Base-by-base conservation (phyloP, 2,329 filamentous ascomycete species). In the Mariannaea sp. region DNA sequence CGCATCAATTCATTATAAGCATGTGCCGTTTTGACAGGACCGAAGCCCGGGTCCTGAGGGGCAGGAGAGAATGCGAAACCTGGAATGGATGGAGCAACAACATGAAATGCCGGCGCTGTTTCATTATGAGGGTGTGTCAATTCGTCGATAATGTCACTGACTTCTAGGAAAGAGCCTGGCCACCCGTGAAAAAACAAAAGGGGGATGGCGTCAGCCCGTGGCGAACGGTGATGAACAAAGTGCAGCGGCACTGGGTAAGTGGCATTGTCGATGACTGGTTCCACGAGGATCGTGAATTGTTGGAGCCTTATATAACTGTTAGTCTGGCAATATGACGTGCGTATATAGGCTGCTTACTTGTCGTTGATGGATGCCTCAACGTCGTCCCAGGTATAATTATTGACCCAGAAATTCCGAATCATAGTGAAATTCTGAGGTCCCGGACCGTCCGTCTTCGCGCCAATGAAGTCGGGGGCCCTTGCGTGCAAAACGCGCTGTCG, bases 1-100 rank as follows among this genome's bases (percentile, higher is more conserved):
- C 35, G 33, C 60, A 62, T 62, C 7, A 62, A 35, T 13, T 40
- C 16, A 35, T 57, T 43, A 29, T 60, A 52, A 2, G 52, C 55
- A 9, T 22, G 27, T 5, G 40, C 58, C 10, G 56, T 51, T 47
- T 61, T 20, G 5, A 36, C 29, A 2, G 53, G 49, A 13, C 55
- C 53, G 5, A 61, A 29, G 6, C 55, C 56, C 3, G 55, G 19
- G 38, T 48, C 33, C 1, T 22, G 53, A 12, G 61, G 55, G 1
- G 58, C 56, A 10, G 60, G 60, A 33, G 56, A 61, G 56, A 61
- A 61, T 12, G 58, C 60, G 44, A 56, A 62, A 3, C 60, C 60
- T 7, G 60, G 60, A 1, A 62, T 38, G 36, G 59, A 56, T 1
- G 51, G 56, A 5, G 56, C 58, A 14, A 62, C 58, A 12, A 62